A percentile compares a stretch with the other conserved stretches of the same genome.
Conservation (phyloP, 163 green algal species). For the Dunaliella salina region DNA sequence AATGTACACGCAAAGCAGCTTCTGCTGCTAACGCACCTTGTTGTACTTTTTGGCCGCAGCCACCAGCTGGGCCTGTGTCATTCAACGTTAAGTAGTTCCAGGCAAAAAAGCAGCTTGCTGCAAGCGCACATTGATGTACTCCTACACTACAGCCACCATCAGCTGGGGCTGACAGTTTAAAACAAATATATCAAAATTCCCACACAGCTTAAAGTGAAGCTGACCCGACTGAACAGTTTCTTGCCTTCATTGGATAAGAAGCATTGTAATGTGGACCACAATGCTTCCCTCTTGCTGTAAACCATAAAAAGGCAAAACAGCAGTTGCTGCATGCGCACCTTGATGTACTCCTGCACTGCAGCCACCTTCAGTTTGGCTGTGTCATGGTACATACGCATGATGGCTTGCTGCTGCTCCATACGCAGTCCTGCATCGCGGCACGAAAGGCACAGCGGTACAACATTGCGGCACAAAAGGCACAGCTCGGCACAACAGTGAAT, state of each 20-base stretch:
- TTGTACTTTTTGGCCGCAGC: constrained; percentile 37
- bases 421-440: constrained; percentile 28
- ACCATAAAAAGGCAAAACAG: no score
- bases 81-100: no score
- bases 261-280: no score
- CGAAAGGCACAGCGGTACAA: neutral
- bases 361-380: constrained; percentile 41
- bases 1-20: no score
- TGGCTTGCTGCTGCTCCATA: constrained; percentile 33
- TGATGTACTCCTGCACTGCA: constrained; percentile 39
- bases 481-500: neutral
- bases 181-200: no score
- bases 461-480: neutral
- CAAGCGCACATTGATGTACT: constrained; percentile 28
- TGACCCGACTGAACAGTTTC: no score
- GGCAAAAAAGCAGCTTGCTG: no score
- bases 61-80: constrained; percentile 16
- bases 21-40: constrained; percentile 4
- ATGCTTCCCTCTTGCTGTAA: no score
- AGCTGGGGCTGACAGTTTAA: no score
- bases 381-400: constrained; percentile 43
- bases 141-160: constrained; percentile 39
- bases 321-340: no score
- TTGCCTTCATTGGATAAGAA: no score
- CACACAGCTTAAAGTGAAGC: no score